Evolutionary conservation across 331 rosid genomes (phyloP).

Genomic region (Rosa hybrid): DNA sequence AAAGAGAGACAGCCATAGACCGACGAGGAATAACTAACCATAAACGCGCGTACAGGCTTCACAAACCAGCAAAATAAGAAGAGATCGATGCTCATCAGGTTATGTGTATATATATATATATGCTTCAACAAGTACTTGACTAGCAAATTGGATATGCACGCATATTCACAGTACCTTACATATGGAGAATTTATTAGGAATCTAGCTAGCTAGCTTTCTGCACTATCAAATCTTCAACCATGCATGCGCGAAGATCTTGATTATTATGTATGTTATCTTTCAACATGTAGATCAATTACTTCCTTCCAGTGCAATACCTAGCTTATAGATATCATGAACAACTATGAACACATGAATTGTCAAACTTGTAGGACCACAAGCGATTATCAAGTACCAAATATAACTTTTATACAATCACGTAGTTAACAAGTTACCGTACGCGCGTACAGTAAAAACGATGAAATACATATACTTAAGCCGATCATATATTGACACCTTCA

Average conservation of each 20-base stretch:
- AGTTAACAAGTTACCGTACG: neutral
- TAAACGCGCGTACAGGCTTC: too few relatives aligned
- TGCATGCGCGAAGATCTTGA: neutral
- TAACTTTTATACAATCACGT: neutral
- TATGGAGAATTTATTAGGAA: neutral
- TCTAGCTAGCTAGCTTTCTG: neutral
- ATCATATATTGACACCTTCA: conserved; percentile 52
- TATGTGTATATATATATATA: too few relatives aligned
- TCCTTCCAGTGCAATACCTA: neutral
- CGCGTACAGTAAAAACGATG: neutral
- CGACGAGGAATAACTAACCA: too few relatives aligned
- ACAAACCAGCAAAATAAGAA: too few relatives aligned
- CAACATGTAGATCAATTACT: neutral
- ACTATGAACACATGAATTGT: neutral
- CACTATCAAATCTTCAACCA: neutral
- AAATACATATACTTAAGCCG: neutral
- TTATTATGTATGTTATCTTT: neutral
- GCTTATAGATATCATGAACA: neutral
- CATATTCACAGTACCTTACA: neutral
- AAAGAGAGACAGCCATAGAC: neutral
- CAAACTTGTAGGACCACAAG: neutral
- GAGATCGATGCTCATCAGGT: too few relatives aligned
- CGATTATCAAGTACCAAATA: neutral
- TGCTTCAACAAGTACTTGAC: neutral
- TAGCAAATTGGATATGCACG: neutral